Evolutionary conservation across 2,329 filamentous ascomycete genomes (phyloP), one percentile per base, ranked within the genome.

Genomic region (Mycosphaerelloides madeirae): DNA sequence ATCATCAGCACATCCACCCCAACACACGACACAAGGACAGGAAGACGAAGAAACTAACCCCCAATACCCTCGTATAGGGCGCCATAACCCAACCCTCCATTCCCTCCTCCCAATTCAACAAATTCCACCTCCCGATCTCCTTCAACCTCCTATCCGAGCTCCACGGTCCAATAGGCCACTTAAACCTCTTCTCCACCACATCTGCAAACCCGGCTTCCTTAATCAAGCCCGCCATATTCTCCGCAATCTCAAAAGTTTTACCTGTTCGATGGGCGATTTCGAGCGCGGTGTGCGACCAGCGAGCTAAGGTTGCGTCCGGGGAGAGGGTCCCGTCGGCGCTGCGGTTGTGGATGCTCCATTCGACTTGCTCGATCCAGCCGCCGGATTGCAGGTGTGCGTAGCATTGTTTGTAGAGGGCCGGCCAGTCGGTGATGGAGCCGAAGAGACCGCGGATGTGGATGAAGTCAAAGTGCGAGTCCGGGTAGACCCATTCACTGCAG

Each of bases 91-190:
- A 71, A 1, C 65, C 63, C 48, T 70, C 68, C 40, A 70, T 57
- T 2, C 67, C 67, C 32, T 68, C 65, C 35, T 58, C 54, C 66
- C 67, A 70, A 45, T 68, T 67, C 34, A 67, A 40, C 54, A 67
- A 53, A 13, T 68, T 62, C 55, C 55, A 61, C 18, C 50, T 43
- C 13, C 69, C 68, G 31, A 67, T 59, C 41, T 68, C 63, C 52
- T 71, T 71, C 38, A 65, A 43, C 38, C 54, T 60, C 25, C 56
- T 50, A 43, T 68, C 66, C 6, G 52, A 59, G 29, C 61, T 60
- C 70, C 70, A 73, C 8, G 64, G 60, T 3, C 68, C 67, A 13
- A 72, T 57, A 0, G 71, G 69, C 61, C 67, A 66, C 41, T 68
- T 67, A 52, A 63, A 70, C 29, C 55, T 55, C 44, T 56, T 56